phyloP scores from a whole-genome alignment of 1,284 basidiomycete species.

The Stereum hirsutum region DNA sequence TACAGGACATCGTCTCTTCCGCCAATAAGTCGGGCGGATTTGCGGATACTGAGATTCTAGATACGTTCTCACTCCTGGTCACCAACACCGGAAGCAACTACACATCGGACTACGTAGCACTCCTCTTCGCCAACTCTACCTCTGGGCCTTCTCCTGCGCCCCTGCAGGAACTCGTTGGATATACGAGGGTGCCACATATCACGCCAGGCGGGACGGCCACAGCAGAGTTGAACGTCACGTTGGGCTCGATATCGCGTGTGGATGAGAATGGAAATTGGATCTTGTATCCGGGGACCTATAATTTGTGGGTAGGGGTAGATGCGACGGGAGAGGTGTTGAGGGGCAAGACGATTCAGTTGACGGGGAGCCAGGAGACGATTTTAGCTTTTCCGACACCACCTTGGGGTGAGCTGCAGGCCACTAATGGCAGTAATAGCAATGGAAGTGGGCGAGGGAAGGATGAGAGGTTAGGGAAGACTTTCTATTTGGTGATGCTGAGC shows the following conservation, averaged over 20 bases:
- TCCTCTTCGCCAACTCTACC: conserved; percentile 38
- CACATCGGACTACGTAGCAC: conserved; percentile 45
- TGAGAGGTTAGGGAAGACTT: too few relatives aligned
- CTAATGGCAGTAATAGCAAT: too few relatives aligned
- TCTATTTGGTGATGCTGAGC: too few relatives aligned
- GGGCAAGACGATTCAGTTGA: conserved; percentile 30
- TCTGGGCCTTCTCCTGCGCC: conserved; percentile 41
- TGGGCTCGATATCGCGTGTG: conserved; percentile 40
- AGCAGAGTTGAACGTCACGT: conserved; percentile 32
- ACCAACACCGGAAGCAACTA: conserved; percentile 38
- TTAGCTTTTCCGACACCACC: too few relatives aligned
- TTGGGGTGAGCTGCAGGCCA: too few relatives aligned
- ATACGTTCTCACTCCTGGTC: conserved; percentile 36
- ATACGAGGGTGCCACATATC: conserved; percentile 34
- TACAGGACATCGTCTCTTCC: conserved; percentile 26
- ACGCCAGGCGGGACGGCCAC: conserved; percentile 24
- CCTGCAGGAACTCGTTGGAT: conserved; percentile 41
- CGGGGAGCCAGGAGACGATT: too few relatives aligned
- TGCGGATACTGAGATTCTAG: conserved; percentile 36
- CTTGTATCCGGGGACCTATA: conserved; percentile 38
- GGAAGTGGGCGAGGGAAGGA: too few relatives aligned
- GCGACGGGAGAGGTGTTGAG: conserved; percentile 23
- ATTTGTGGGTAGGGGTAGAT: conserved; percentile 34
- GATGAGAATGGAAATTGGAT: conserved; percentile 37
- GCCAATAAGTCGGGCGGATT: conserved; percentile 15